phyloP scores from a whole-genome alignment of 345 rosid species.

The Erucastrum elatum region DNA sequence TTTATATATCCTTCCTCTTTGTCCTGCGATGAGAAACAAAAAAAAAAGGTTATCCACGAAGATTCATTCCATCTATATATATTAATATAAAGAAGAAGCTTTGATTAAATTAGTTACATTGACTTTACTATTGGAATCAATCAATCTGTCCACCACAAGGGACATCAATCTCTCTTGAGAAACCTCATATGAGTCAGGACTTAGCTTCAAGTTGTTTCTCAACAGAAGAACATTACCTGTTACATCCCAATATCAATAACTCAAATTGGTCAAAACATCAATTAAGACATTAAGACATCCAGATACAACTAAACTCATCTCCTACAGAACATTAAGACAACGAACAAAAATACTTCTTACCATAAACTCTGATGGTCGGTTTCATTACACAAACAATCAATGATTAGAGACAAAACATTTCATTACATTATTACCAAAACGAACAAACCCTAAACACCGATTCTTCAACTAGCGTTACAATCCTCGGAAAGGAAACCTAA shows the following conservation, averaged over 20 bases:
- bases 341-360: background rate
- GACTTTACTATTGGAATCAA: constrained; percentile 95
- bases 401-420: too few species aligned
- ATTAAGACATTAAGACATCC: background rate
- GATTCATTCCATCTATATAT: background rate
- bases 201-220: constrained; percentile 82
- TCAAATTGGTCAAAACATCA: background rate
- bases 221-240: constrained; percentile 88
- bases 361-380: constrained; percentile 14
- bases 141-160: constrained; percentile 80
- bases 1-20: constrained; percentile 86
- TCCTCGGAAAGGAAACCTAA: too few species aligned
- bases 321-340: background rate
- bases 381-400: constrained; percentile 5
- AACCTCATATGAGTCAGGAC: constrained; percentile 75
- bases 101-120: constrained; percentile 55
- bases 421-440: too few species aligned
- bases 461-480: too few species aligned
- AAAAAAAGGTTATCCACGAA: background rate
- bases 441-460: too few species aligned
- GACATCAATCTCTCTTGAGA: constrained; percentile 94
- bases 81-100: background rate
- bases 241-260: constrained; percentile 26
- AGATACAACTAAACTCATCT: background rate
- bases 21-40: constrained; percentile 48